Conservation (phyloP, 345 rosid genomes). For the Hibiscus mutabilis region DNA sequence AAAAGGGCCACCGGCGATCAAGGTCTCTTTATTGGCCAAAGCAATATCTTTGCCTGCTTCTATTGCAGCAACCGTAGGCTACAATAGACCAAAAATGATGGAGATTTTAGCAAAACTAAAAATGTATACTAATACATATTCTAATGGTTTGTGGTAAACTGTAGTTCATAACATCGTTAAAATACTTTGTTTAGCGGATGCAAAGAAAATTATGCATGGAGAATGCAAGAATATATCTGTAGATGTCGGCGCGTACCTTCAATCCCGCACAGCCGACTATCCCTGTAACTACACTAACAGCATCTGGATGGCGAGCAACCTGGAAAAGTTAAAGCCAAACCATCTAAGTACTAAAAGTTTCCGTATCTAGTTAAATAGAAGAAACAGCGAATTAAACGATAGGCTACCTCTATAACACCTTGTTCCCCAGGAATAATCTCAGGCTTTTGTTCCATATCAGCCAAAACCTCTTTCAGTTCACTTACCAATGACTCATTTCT, state of each 20-base stretch:
- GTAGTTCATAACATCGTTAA: neutral
- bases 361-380: slow-evolving; percentile 10
- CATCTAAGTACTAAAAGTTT: neutral
- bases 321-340: slow-evolving; percentile 27
- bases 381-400: neutral
- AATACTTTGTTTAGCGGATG: neutral
- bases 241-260: slow-evolving; percentile 32
- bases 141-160: slow-evolving; percentile 1
- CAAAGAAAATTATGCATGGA: neutral
- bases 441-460: slow-evolving; percentile 66
- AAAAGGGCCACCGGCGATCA: slow-evolving; percentile 95
- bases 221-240: neutral
- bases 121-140: neutral
- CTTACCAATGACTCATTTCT: slow-evolving; percentile 61
- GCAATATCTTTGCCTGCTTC: slow-evolving; percentile 94
- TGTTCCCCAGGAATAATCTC: slow-evolving; percentile 91
- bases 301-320: slow-evolving; percentile 95
- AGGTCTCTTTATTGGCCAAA: slow-evolving; percentile 95
- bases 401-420: slow-evolving; percentile 72
- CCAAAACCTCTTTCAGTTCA: slow-evolving; percentile 83
- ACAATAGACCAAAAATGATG: neutral
- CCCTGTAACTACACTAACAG: slow-evolving; percentile 85
- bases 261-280: slow-evolving; percentile 98
- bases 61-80: slow-evolving; percentile 98
- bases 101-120: slow-evolving; percentile 7